Evolutionary conservation across 129 eudicot species (phyloP), one percentile per base, ranked within the genome.

Genomic region (Dittrichia graveolens): DNA sequence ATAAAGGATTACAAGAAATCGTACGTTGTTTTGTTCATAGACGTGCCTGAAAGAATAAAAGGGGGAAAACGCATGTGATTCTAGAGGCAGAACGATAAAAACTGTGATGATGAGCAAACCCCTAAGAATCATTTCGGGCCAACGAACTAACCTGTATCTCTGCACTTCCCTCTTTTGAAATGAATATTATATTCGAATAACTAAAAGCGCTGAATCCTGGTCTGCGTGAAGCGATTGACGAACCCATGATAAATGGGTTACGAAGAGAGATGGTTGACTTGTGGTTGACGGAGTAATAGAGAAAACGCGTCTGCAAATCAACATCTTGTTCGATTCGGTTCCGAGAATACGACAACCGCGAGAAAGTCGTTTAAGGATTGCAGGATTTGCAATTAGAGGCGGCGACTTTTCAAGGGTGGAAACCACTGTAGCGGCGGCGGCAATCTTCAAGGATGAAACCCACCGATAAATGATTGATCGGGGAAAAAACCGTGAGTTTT

Each of bases 261-360:
- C 3, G 71, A 46, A 39, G 38, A 50, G 15, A 15, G 15, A 50
- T 5, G 73, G 63, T 15, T 4, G 35, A 50, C 48, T 48, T 55
- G 65, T 35, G n/a, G 72, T 63, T 44, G 79, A 76, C 80, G 80
- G 80, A 76, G 80, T 37, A 39, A 70, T 76, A 67, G 75, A 76
- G 80, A 76, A 68, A 76, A 67, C 80, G 75, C 61, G 69, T 67
- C 61, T 46, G 69, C 62, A 35, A 67, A 67, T 76, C 62, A 38
- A 46, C 60, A 76, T 45, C 53, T 46, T 76, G 52, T 57, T 76
- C 69, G 65, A 47, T 76, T 76, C 35, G 67, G 38, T 57, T 16
- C 66, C 16, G 24, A 40, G 62, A 65, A 49, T 60, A 75, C 74
- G 79, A 75, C 80, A 73, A 44, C 65, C 15, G 14, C 15, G 39